These are phyloP conservation scores for Canariomyces notabilis DNA, from an alignment of 2,329 filamentous ascomycete species.

Conservation along the genomic window DNA sequence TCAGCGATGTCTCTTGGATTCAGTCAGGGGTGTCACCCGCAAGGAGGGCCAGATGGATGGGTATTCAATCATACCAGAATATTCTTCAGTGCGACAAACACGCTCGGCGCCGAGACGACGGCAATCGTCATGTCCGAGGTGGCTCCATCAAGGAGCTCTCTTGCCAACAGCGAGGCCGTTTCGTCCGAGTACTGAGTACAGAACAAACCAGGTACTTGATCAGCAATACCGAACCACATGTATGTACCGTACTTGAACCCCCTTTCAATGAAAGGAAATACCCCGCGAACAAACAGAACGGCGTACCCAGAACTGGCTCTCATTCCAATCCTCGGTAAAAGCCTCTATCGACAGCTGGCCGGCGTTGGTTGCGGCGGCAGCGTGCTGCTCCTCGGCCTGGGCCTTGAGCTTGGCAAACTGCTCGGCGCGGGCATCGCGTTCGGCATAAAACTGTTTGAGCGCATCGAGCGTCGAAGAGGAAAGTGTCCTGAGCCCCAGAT, in stretches of 20 bases:
- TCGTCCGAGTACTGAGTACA: constrained; percentile 60
- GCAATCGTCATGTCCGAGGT: constrained; percentile 56
- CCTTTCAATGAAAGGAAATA: too few relatives aligned
- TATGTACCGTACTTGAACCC: too few relatives aligned
- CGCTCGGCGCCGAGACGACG: constrained; percentile 69
- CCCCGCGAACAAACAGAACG: neutral
- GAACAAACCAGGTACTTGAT: constrained; percentile 1
- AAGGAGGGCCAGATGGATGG: too few relatives aligned
- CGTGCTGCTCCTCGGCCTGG: constrained; percentile 50
- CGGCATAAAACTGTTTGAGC: constrained; percentile 68
- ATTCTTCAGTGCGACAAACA: constrained; percentile 72
- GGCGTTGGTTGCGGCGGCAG: constrained; percentile 11
- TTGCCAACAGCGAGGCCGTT: constrained; percentile 60
- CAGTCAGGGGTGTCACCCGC: too few relatives aligned
- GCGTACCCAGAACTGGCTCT: constrained; percentile 74
- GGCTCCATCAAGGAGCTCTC: constrained; percentile 59
- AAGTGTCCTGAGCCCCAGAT: constrained; percentile 47
- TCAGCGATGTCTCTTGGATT: too few relatives aligned
- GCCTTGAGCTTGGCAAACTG: constrained; percentile 64
- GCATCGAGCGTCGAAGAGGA: constrained; percentile 62
- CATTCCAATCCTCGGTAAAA: constrained; percentile 78
- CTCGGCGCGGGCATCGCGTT: constrained; percentile 61
- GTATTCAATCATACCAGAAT: constrained; percentile 23
- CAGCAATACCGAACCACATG: neutral
- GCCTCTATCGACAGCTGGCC: constrained; percentile 55